Evolutionary conservation across 2,329 filamentous ascomycete genomes (phyloP).

Genomic region (Sporothrix mexicana): DNA sequence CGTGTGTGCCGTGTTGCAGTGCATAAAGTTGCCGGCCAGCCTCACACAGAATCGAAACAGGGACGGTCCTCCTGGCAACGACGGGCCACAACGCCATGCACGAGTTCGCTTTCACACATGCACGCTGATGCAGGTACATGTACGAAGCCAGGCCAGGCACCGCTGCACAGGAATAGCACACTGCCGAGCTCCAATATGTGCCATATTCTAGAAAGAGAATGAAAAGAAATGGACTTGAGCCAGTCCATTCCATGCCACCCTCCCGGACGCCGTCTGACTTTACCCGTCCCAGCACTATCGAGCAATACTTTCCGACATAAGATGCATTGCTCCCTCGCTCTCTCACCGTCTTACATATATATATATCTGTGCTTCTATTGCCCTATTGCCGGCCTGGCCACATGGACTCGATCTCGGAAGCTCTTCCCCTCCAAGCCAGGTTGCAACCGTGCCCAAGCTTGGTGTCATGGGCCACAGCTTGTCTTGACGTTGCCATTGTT

Average conservation of each 20-base stretch:
- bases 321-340: too few species aligned
- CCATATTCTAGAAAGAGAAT: constrained; percentile 4
- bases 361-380: not conserved
- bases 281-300: constrained; percentile 6
- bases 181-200: not conserved
- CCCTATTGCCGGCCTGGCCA: constrained; percentile 8
- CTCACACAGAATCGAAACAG: constrained; percentile 34
- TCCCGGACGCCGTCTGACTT: constrained; percentile 10
- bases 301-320: not conserved
- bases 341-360: not conserved
- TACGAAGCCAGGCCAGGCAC: constrained; percentile 8
- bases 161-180: not conserved
- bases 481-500: not conserved
- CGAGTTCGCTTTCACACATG: not conserved
- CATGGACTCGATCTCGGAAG: constrained; percentile 2
- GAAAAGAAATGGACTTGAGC: not conserved
- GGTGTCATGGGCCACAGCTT: constrained; percentile 5
- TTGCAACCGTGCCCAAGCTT: constrained; percentile 17
- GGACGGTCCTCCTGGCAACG: constrained; percentile 23
- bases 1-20: constrained; percentile 10
- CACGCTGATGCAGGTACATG: constrained; percentile 30
- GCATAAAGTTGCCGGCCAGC: constrained; percentile 31
- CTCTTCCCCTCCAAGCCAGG: not conserved
- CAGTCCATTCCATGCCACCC: constrained; percentile 1
- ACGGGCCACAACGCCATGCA: constrained; percentile 9